phyloP scores from a whole-genome alignment of 306 rosid genomes.

The Acacia confusa region DNA sequence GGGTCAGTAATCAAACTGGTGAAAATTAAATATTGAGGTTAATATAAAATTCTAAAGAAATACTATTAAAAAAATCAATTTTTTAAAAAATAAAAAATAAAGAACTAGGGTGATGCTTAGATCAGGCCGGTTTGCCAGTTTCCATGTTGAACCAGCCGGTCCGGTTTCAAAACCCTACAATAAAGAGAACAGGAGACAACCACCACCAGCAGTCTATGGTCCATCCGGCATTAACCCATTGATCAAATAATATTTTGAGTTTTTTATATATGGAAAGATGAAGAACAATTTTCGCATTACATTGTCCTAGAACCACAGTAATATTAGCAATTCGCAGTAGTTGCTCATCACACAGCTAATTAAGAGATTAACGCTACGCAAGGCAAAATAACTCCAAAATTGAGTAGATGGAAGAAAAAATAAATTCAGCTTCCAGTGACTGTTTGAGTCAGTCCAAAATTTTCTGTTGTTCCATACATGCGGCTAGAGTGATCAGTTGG shows the following conservation, averaged over 20 bases:
- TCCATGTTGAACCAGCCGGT: no score
- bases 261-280: neutral
- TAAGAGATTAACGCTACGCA: neutral
- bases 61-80: no score
- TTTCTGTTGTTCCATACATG: neutral
- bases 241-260: neutral
- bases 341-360: neutral
- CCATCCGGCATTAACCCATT: neutral
- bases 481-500: neutral
- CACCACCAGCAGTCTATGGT: no score
- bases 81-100: no score
- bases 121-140: no score
- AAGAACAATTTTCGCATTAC: neutral
- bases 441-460: slow-evolving; percentile 28
- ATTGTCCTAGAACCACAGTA: neutral
- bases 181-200: neutral
- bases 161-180: no score
- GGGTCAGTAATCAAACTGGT: no score
- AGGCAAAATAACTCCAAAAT: slow-evolving; percentile 3
- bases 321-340: neutral
- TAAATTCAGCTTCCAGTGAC: slow-evolving; percentile 24
- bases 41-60: no score
- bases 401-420: slow-evolving; percentile 20
- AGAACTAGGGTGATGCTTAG: no score
- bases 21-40: no score